Base-by-base conservation (phyloP, 192 early-diverging fungal species). In the Mortierella hygrophila region DNA sequence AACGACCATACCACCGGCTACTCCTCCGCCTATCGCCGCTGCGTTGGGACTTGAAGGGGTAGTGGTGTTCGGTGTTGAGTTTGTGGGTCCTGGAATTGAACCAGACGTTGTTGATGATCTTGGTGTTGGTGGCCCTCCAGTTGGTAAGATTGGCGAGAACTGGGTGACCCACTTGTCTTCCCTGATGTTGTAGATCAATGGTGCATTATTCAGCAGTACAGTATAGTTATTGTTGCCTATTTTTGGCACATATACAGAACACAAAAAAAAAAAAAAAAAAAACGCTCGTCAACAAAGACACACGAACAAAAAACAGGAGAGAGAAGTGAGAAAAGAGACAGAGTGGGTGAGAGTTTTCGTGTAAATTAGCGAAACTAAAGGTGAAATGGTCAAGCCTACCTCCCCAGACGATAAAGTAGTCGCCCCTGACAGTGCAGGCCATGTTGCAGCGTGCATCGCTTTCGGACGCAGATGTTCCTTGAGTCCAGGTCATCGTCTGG, bases 151-250 rank as follows among this genome's bases (percentile, higher is more conserved):
- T 3, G n/a, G 71, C n/a, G 21, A 13, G 26, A n/a, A 72, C 23
- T 72, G 71, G 3, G 9, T 49, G 7, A 47, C 44, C 71, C 71
- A 72, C 47, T 8, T 5, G 44, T 72, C 7, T 21, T 16, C n/a
- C n/a, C 26, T 72, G 41, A 72, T 72, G 26, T 72, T 72, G 42
- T 72, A 72, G 21, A 72, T 72, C 16, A 72, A 23, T 20, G 68
- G 68, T 4, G 8, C 37, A 0, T 18, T 20, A 21, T 35, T 13
- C 3, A 18, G 5, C 68, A 70, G 37, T 21, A 38, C 68, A 21
- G 35, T 40, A 20, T 5, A 8, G 37, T 70, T 38, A 6, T 2
- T 41, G 68, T 41, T 29, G 32, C 68, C 68, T 70, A 70, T 38
- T 10, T 38, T 10, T 10, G 1, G 6, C 26, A 70, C 9, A 70